Conservation (phyloP, 2,329 filamentous ascomycete genomes). For the Penicillium sp. region DNA sequence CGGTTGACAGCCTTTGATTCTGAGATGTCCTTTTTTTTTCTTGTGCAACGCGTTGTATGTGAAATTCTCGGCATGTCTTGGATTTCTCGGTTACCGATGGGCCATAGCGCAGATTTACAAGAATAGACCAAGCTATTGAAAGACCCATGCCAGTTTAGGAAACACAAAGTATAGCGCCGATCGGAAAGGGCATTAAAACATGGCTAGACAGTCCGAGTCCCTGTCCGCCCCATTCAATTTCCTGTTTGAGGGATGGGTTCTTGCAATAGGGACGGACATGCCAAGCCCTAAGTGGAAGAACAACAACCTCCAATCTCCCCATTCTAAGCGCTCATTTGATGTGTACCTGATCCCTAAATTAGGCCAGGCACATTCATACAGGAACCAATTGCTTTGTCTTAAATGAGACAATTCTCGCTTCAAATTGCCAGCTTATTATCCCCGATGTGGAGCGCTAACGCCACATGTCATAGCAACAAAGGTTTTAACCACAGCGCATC, state of each 20-base stretch:
- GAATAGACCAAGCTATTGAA: constrained; percentile 3
- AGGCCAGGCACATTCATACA: background rate
- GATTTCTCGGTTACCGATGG: background rate
- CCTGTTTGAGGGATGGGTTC: background rate
- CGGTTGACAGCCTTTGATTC: no score
- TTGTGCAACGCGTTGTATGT: background rate
- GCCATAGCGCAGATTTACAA: background rate
- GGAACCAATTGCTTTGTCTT: background rate
- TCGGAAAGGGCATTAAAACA: background rate
- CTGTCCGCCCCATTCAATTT: background rate
- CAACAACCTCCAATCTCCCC: constrained; percentile 1
- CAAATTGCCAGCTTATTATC: constrained; percentile 1
- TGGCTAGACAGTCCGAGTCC: background rate
- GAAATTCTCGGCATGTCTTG: background rate
- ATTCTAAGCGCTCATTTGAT: background rate
- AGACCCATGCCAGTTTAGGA: background rate
- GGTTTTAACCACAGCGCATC: background rate
- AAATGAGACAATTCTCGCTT: constrained; percentile 1
- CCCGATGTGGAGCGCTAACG: constrained; percentile 4
- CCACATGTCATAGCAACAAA: constrained; percentile 1
- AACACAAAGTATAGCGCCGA: background rate
- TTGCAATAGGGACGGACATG: background rate
- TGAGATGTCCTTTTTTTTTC: no score
- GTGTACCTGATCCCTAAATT: background rate
- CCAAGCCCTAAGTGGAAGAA: constrained; percentile 3